Evolutionary conservation across 352 stramenopile genomes (phyloP).

Genomic region (Phytophthora pluvialis): DNA sequence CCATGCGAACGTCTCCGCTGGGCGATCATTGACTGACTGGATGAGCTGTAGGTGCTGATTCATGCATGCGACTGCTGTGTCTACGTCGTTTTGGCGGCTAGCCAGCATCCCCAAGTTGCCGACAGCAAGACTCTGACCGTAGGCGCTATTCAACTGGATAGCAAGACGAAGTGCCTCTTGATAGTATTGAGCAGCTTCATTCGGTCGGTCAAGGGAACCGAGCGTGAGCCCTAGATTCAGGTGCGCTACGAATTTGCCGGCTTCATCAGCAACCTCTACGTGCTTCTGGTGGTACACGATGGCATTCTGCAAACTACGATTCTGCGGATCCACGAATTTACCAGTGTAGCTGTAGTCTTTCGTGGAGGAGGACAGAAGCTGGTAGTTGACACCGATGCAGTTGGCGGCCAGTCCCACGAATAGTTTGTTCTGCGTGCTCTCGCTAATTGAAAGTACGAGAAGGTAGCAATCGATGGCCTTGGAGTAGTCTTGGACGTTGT

Average conservation of each 20-base stretch:
- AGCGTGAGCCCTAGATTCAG: constrained; percentile 88
- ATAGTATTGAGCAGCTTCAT: constrained; percentile 81
- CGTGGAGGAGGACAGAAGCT: constrained; percentile 64
- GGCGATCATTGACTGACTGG: constrained; percentile 80
- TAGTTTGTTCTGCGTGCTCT: constrained; percentile 77
- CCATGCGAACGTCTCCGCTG: constrained; percentile 85
- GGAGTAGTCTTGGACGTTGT: constrained; percentile 87
- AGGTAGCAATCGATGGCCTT: constrained; percentile 89
- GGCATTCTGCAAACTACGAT: constrained; percentile 53
- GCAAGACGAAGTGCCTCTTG: constrained; percentile 88
- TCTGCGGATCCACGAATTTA: constrained; percentile 66
- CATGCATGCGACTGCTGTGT: constrained; percentile 84
- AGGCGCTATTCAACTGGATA: constrained; percentile 86
- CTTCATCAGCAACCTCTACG: constrained; percentile 78
- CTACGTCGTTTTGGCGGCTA: constrained; percentile 80
- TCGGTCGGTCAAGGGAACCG: constrained; percentile 65
- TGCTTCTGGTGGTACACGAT: constrained; percentile 81
- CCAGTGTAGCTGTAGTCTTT: constrained; percentile 81
- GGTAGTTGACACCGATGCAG: constrained; percentile 91
- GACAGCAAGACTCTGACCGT: constrained; percentile 87
- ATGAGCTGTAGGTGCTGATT: constrained; percentile 92
- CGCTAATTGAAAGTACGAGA: constrained; percentile 85
- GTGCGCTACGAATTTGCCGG: constrained; percentile 87
- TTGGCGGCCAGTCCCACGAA: constrained; percentile 85
- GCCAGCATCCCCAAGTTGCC: constrained; percentile 89